Conservation (phyloP, 306 rosid species). For the Fragaria ananassa region DNA sequence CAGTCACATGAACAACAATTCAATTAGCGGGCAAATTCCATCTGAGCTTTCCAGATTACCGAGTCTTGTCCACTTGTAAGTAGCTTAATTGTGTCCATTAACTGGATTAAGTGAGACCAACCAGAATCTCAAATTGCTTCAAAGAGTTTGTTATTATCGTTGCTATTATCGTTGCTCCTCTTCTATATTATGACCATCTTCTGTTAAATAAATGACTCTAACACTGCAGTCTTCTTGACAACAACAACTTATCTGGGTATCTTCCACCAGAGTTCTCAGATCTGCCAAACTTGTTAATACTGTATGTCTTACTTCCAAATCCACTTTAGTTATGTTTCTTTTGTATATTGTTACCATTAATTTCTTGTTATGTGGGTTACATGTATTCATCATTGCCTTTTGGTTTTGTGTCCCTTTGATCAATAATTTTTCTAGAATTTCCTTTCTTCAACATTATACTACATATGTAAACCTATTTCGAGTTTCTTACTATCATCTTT, state of each 20-base stretch:
- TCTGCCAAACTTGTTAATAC: conserved; percentile 46
- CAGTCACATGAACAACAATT: conserved; percentile 99
- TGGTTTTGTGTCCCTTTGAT: not conserved
- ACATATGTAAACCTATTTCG: not conserved
- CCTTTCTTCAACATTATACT: not conserved
- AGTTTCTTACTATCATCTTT: not conserved
- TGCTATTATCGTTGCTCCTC: not conserved
- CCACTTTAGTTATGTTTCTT: not conserved
- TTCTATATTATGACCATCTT: conserved; percentile 5
- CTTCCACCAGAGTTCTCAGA: conserved; percentile 61
- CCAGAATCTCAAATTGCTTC: not conserved
- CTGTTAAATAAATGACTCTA: not conserved
- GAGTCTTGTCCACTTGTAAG: conserved; percentile 76
- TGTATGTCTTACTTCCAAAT: conserved; percentile 33
- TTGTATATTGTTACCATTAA: not conserved
- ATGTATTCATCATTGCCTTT: not conserved
- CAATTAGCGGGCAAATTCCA: conserved; percentile 83
- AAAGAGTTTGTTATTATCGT: not conserved
- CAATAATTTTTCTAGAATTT: not conserved
- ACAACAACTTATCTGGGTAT: conserved; percentile 79
- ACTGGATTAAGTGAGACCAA: not conserved
- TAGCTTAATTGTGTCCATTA: not conserved
- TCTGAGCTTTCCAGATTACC: conserved; percentile 59
- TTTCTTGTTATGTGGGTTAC: not conserved
- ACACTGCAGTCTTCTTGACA: conserved; percentile 84